Percentiles rank a stretch among this genome's conserved stretches.
phyloP scores from a whole-genome alignment of 2,329 filamentous ascomycete genomes.

The Pseudocercospora eumusae region DNA sequence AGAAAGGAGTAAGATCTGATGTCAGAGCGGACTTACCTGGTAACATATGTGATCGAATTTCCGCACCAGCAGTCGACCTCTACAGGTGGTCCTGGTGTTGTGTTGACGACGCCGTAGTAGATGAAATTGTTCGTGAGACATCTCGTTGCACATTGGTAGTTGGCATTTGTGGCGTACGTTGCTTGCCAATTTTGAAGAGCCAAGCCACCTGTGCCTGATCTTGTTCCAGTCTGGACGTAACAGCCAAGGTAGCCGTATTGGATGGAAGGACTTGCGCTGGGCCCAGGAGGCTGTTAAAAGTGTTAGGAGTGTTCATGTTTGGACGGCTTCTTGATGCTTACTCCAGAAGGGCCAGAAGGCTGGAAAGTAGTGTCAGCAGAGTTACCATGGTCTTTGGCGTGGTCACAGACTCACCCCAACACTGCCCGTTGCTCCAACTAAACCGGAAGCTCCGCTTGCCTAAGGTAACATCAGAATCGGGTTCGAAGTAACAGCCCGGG shows the following conservation, averaged over 20 bases:
- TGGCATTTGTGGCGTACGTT: constrained; percentile 27
- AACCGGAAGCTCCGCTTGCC: constrained; percentile 1
- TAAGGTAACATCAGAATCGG: neutral
- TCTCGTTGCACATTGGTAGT: constrained; percentile 28
- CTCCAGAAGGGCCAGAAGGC: neutral
- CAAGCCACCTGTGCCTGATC: constrained; percentile 27
- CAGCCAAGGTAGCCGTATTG: constrained; percentile 36
- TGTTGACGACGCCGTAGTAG: constrained; percentile 36
- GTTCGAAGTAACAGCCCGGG: neutral
- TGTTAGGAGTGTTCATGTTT: neutral
- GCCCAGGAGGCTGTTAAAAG: constrained; percentile 13
- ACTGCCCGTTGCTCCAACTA: neutral
- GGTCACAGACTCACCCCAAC: too few species aligned
- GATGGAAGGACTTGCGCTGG: constrained; percentile 17
- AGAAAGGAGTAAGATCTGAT: neutral
- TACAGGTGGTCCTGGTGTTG: constrained; percentile 17
- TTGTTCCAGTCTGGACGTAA: constrained; percentile 34
- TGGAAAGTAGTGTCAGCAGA: neutral
- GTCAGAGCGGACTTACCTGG: constrained; percentile 19
- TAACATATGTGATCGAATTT: constrained; percentile 33
- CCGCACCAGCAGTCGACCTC: constrained; percentile 37
- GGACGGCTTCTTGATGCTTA: neutral
- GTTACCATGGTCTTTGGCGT: too few species aligned
- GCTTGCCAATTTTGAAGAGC: constrained; percentile 30
- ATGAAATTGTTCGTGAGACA: constrained; percentile 25